phyloP scores from a whole-genome alignment of 768 basidiomycete species.

The Mycena indigotica region DNA sequence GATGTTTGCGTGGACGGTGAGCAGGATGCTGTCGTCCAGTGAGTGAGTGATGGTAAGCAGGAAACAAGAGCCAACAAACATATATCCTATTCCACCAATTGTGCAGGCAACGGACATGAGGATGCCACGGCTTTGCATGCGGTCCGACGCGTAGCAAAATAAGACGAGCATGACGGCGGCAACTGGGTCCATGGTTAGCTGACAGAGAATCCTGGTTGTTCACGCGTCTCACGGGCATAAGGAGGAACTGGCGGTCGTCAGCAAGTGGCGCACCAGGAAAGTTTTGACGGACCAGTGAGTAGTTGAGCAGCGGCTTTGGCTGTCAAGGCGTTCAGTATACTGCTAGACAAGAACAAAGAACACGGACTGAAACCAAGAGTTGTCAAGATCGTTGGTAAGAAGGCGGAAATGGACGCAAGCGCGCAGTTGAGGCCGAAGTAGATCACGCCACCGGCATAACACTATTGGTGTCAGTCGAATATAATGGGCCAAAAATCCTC shows the following conservation, averaged over 20 bases:
- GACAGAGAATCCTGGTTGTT: not conserved
- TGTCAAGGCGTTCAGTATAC: constrained; percentile 28
- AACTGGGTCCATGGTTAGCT: constrained; percentile 31
- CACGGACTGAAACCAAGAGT: constrained; percentile 72
- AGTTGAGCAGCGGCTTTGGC: constrained; percentile 69
- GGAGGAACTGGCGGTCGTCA: constrained; percentile 56
- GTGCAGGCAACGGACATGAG: constrained; percentile 47
- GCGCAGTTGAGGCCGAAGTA: constrained; percentile 81
- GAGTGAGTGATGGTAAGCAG: not conserved
- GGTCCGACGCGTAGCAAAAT: constrained; percentile 66
- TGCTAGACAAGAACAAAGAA: not conserved
- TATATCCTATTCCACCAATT: constrained; percentile 61
- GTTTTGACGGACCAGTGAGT: constrained; percentile 49
- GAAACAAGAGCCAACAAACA: constrained; percentile 41
- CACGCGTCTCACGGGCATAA: constrained; percentile 46
- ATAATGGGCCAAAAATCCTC: constrained; percentile 19
- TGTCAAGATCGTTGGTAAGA: constrained; percentile 79
- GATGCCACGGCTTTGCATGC: constrained; percentile 59
- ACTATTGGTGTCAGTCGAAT: constrained; percentile 33
- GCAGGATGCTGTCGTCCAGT: constrained; percentile 46
- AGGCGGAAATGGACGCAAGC: constrained; percentile 78
- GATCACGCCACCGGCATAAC: constrained; percentile 68
- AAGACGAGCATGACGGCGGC: constrained; percentile 62
- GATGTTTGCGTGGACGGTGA: constrained; percentile 53
- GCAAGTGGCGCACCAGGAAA: not conserved